Base-by-base conservation (phyloP, 176 grass and related monocot genomes). In the Triticum turgidum region DNA sequence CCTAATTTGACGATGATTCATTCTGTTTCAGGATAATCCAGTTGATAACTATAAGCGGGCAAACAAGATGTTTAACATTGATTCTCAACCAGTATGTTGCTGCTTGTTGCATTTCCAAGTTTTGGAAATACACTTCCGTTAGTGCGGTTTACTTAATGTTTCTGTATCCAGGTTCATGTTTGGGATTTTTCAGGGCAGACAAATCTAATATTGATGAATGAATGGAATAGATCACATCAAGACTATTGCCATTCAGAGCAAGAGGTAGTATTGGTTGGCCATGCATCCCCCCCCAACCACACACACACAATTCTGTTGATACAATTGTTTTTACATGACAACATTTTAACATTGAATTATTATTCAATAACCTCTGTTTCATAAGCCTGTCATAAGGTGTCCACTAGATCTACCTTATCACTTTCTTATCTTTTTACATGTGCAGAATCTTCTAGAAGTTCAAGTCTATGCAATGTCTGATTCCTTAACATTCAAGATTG, bases 161-260 rank as follows among this genome's bases (percentile, higher is more conserved):
- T 87, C 59, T 95, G 66, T 87, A 80, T 70, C 69, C 89, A 98
- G 97, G 92, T 98, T 91, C 90, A 88, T 68, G 91, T 96, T 88
- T 98, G 97, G 97, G 97, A 98, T 92, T 98, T 96, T 92, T 98
- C 97, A 86, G 97, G 89, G 65, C 92, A 92, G 91, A 98, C 97
- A 87, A 98, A 98, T 73, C 82, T 96, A 70, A 96, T 98, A 90
- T 76, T 98, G 84, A 98, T 98, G 97, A 94, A 98, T 78, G 97
- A 98, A 76, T 94, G 93, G 97, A 98, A 96, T 82, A 92, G 76
- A 63, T 38, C 85, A 79, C 86, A 90, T 77, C 89, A 90, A 75
- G 86, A 94, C 72, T 91, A 71, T 80, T 89, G 90, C 81, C 79
- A 91, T 25, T 85, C 86, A 72, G 97, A 98, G 90, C 94, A 90